These are phyloP conservation scores for Colletotrichum navitas DNA, from an alignment of 2,329 filamentous ascomycete species.

Conservation along the genomic window DNA sequence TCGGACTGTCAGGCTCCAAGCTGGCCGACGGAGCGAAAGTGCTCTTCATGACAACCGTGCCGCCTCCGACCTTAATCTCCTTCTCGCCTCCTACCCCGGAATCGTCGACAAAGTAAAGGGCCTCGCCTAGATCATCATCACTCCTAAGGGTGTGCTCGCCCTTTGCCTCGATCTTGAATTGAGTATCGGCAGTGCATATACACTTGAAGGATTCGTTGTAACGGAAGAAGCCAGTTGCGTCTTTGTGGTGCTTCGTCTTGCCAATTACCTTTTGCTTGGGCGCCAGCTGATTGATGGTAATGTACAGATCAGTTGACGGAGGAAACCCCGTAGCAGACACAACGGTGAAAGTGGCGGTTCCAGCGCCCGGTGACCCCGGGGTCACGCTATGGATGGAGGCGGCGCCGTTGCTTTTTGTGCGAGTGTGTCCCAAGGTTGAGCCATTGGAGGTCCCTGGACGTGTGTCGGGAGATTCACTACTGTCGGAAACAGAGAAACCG, in stretches of 20 bases:
- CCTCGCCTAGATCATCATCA: conserved; percentile 87
- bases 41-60: conserved; percentile 79
- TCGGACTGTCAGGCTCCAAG: conserved; percentile 60
- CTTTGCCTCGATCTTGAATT: conserved; percentile 89
- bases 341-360: conserved; percentile 84
- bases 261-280: conserved; percentile 83
- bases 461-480: conserved; percentile 43
- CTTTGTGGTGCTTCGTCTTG: conserved; percentile 93
- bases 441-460: conserved; percentile 54
- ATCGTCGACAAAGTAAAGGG: conserved; percentile 93
- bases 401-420: conserved; percentile 71
- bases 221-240: conserved; percentile 71
- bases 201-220: conserved; percentile 87
- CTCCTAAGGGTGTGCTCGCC: conserved; percentile 87
- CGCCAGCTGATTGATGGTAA: conserved; percentile 75
- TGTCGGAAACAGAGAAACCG: conserved; percentile 48
- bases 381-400: conserved; percentile 76
- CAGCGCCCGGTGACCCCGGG: conserved; percentile 71
- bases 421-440: conserved; percentile 55
- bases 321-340: conserved; percentile 85
- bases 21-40: conserved; percentile 69
- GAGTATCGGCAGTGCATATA: conserved; percentile 81
- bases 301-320: conserved; percentile 80
- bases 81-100: conserved; percentile 76
- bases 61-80: conserved; percentile 78